These are phyloP conservation scores for Serendipita sp. DNA, from an alignment of 768 basidiomycete species.

Conservation along the genomic window DNA sequence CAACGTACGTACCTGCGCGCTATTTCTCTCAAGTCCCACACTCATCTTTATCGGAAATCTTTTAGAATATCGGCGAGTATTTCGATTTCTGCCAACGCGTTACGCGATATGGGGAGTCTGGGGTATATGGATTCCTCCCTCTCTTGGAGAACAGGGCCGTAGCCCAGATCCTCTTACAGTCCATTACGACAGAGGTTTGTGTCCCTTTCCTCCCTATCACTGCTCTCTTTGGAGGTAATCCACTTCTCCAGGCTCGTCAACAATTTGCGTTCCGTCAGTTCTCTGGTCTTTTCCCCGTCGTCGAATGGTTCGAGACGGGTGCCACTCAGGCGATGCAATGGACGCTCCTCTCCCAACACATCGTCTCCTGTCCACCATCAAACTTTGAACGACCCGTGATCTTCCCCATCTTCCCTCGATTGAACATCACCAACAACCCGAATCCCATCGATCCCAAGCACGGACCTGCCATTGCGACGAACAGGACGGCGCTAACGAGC, in stretches of 20 bases:
- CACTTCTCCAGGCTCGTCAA: constrained; percentile 31
- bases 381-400: constrained; percentile 31
- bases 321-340: constrained; percentile 49
- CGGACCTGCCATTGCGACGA: not conserved
- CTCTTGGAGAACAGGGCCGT: constrained; percentile 42
- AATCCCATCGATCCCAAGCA: not conserved
- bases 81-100: constrained; percentile 42
- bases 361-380: constrained; percentile 34
- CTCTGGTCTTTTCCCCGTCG: constrained; percentile 38
- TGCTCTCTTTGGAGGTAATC: not conserved
- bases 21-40: no score
- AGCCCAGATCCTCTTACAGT: constrained; percentile 37
- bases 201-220: not conserved
- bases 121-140: constrained; percentile 47
- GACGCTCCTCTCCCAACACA: constrained; percentile 41
- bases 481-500: not conserved
- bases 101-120: constrained; percentile 40
- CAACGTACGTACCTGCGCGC: not conserved
- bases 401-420: constrained; percentile 40
- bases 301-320: constrained; percentile 33
- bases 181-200: constrained; percentile 38
- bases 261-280: constrained; percentile 52
- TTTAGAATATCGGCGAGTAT: constrained; percentile 40
- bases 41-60: constrained; percentile 12
- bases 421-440: constrained; percentile 31